A percentile compares a stretch with the other conserved stretches of the same genome.
Evolutionary conservation across 495 filamentous ascomycete genomes (phyloP).

Genomic region (Bacidia rubella): DNA sequence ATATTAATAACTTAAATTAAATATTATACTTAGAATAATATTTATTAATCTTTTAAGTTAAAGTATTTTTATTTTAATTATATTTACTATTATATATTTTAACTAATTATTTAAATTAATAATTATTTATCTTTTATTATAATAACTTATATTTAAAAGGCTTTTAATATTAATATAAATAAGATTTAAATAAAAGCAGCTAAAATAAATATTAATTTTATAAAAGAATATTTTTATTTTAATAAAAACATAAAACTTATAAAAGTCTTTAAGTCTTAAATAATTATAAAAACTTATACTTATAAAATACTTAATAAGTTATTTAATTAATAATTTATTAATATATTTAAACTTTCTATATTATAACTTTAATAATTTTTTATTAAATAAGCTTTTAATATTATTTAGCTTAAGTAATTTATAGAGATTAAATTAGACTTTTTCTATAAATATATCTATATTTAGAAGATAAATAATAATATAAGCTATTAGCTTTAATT

Average conservation of each 20-base stretch:
- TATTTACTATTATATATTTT: not conserved
- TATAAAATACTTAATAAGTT: not conserved
- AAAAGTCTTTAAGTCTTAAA: not conserved
- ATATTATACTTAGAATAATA: too few species aligned
- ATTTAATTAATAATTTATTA: too few species aligned
- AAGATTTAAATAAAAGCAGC: too few species aligned
- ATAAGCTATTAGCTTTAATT: not conserved
- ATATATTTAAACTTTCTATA: too few species aligned
- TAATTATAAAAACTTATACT: not conserved
- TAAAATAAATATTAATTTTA: conserved; percentile 1
- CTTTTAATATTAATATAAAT: not conserved
- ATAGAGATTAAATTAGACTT: too few species aligned
- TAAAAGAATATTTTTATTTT: conserved; percentile 1
- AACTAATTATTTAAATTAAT: not conserved
- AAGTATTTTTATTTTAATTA: not conserved
- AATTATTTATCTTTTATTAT: not conserved
- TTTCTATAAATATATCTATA: too few species aligned
- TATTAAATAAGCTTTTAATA: too few species aligned
- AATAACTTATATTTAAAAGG: not conserved
- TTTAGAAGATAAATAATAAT: too few species aligned
- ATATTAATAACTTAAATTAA: too few species aligned
- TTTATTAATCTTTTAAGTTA: not conserved
- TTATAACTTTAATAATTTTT: too few species aligned
- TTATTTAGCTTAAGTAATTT: too few species aligned
- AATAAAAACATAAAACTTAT: not conserved